Evolutionary conservation across 768 basidiomycete species (phyloP), one percentile per base, ranked within the genome.

Genomic region (Wakefieldia striispora): DNA sequence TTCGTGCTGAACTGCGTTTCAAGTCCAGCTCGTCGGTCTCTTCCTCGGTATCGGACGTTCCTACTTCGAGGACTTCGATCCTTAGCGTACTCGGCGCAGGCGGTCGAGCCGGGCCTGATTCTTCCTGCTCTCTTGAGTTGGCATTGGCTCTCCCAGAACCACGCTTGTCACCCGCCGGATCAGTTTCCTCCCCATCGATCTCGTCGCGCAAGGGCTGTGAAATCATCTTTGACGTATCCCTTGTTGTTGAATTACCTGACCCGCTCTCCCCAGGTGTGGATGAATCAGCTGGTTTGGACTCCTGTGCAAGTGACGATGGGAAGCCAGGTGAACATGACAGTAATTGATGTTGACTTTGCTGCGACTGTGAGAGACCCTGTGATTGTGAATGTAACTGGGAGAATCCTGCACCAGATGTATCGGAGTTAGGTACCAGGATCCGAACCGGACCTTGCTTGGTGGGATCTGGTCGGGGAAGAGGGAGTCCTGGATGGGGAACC

Each of bases 391-490:
- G 60, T 56, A 57, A 31, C 17, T 59, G 64, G 45, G 72, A 72
- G 3, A 70, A 72, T 27, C 65, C 65, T 10, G 65, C 62, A 29
- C 60, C 68, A 1, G 79, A 82, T 1, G 74, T 72, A 54, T 84
- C 81, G 10, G 81, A 81, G 57, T 81, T 77, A 4, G 81, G 80
- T 8, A 73, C 81, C 20, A 83, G 61, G n/a, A 83, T 70, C 16
- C 68, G 71, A 26, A 62, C 70, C 6, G 73, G 67, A 20, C 71
- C 75, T 45, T 64, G 55, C 31, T 62, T 62, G 37, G 57, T 53
- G 51, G 43, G 43, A 50, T 62, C 60, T 33, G 70, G 61, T 41
- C 58, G 58, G 20, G 74, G 68, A 50, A 65, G 69, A 4, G 64
- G 62, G 20, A 58, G 44, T 40, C 58, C 55, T 8, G 81, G 77